Conservation (phyloP, 2,329 filamentous ascomycete genomes). For the Fusarium nodosum region DNA sequence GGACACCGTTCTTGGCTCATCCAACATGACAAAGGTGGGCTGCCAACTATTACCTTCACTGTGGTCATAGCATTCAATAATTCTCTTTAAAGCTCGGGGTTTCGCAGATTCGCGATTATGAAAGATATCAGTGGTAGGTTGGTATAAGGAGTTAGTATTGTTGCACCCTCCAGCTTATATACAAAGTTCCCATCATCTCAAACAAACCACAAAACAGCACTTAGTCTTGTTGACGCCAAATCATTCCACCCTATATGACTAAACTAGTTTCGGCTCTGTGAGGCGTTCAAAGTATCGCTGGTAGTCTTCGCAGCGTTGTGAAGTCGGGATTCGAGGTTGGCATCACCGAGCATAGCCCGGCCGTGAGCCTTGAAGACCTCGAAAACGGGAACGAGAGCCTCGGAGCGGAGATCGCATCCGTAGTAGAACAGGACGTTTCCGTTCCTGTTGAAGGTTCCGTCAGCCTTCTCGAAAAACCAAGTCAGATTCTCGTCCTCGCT, state of each 20-base stretch:
- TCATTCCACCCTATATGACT: constrained; percentile 9
- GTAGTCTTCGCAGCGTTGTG: constrained; percentile 81
- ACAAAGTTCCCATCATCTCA: background rate
- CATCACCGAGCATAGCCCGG: constrained; percentile 87
- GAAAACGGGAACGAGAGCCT: constrained; percentile 79
- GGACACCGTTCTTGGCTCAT: background rate
- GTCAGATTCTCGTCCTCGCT: constrained; percentile 96
- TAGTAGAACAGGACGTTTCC: constrained; percentile 98
- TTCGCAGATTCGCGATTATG: background rate
- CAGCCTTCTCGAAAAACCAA: constrained; percentile 98
- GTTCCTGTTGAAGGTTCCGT: constrained; percentile 87
- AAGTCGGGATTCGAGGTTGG: constrained; percentile 88
- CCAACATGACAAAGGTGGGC: background rate
- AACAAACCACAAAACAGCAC: background rate
- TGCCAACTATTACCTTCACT: background rate
- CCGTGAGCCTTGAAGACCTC: constrained; percentile 79
- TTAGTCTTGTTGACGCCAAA: constrained; percentile 1
- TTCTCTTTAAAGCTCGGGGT: background rate
- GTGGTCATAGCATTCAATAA: background rate
- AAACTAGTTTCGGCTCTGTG: constrained; percentile 45
- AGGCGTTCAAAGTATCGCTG: constrained; percentile 62
- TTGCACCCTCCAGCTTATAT: background rate
- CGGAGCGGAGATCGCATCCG: constrained; percentile 83
- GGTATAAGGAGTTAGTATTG: background rate
- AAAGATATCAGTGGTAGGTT: background rate